These are phyloP conservation scores for Psidium friedrichsthalianum DNA, from an alignment of 345 rosid genomes.

Conservation along the genomic window DNA sequence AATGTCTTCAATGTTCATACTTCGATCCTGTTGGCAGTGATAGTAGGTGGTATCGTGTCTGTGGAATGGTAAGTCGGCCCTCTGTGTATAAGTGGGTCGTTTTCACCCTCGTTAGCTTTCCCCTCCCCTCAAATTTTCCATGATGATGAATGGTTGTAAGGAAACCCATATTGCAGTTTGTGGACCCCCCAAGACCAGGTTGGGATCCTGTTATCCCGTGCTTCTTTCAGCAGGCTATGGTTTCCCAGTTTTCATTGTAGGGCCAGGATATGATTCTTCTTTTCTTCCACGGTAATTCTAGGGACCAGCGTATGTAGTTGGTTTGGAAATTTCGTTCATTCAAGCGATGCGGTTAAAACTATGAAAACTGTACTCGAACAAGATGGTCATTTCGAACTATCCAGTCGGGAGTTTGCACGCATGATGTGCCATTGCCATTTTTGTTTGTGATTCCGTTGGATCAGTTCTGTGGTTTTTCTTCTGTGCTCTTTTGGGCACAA, in stretches of 20 bases:
- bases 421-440: neutral
- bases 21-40: neutral
- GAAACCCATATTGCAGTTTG: neutral
- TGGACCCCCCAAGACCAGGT: neutral
- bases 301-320: neutral
- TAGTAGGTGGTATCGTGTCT: neutral
- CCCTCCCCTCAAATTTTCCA: neutral
- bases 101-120: neutral
- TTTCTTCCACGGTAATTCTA: neutral
- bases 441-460: neutral
- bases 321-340: neutral
- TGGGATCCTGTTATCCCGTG: neutral
- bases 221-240: neutral
- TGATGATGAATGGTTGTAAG: neutral
- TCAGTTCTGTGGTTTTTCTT: neutral
- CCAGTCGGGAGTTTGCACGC: neutral
- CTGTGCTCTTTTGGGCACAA: neutral
- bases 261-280: neutral
- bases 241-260: neutral
- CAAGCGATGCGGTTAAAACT: neutral
- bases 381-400: neutral
- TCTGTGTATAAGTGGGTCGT: neutral
- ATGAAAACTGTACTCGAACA: neutral
- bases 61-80: neutral
- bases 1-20: neutral